Base-by-base conservation (phyloP, 2,329 filamentous ascomycete species). In the Fusarium tanahbumbuense region DNA sequence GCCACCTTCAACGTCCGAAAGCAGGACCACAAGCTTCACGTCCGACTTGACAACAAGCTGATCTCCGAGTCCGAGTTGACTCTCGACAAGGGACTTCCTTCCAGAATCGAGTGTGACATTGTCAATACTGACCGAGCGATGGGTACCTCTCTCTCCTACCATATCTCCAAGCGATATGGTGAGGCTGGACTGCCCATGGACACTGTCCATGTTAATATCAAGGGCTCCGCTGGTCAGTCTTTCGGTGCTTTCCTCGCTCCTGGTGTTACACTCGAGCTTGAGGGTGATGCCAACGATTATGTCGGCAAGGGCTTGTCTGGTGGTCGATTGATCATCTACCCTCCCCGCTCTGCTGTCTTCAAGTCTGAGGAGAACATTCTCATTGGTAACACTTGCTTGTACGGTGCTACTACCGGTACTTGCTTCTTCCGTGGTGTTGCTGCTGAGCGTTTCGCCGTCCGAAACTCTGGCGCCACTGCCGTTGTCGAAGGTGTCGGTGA, bases 341-440 rank as follows among this genome's bases (percentile, higher is more conserved):
- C 95, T 66, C 94, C 94, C 49, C 92, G 94, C 48, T 90, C 92
- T 47, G 93, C 95, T 56, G 92, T 95, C 5, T 98, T 94, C 88
- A 97, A 97, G 84, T 93, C 95, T 1, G 95, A 98, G 81, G 94
- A 98, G 84, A 98, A 98, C 81, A 88, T 98, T 49, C 87, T 98
- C 56, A 90, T 98, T 60, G 95, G 95, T 68, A 98, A 98, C 78
- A 92, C 94, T 72, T 98, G 95, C 83, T 85, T 98, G 77, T 98
- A 98, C 79, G 95, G 95, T 81, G 95, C 94, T 67, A 98, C 95
- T 32, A 89, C 87, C 65, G 95, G 95, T 81, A 93, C 90, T 56
- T 97, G 93, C 83, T 98, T 93, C 89, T 98, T 98, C 93, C 93
- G 95, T 70, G 95, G 95, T 87, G 90, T 97, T 68, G 95, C 95